These are phyloP conservation scores for Fomes fomentarius DNA, from an alignment of 1,284 basidiomycete species.

Conservation along the genomic window DNA sequence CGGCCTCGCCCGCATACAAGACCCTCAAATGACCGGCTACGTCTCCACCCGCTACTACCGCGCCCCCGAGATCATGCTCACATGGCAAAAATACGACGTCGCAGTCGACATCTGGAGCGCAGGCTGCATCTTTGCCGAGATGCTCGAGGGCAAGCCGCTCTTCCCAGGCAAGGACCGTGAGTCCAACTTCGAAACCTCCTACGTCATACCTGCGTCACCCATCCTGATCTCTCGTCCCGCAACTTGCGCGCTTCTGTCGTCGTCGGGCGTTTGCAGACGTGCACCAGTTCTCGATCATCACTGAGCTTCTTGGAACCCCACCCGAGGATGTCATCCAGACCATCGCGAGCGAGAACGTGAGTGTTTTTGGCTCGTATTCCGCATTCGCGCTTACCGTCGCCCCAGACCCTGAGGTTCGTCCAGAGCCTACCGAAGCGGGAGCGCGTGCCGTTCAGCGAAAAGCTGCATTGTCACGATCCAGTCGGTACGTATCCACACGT, in stretches of 20 bases:
- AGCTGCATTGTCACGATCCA: slow-evolving; percentile 89
- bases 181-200: slow-evolving; percentile 37
- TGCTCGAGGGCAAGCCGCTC: slow-evolving; percentile 98
- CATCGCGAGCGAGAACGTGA: slow-evolving; percentile 95
- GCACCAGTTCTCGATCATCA: slow-evolving; percentile 99
- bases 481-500: slow-evolving; percentile 55
- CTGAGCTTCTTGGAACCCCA: slow-evolving; percentile 95
- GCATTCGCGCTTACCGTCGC: neutral
- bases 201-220: slow-evolving; percentile 13
- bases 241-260: neutral
- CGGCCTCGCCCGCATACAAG: slow-evolving; percentile 94
- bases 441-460: slow-evolving; percentile 93
- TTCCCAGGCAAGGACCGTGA: slow-evolving; percentile 98
- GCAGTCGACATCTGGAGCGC: slow-evolving; percentile 99
- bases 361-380: slow-evolving; percentile 30
- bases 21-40: slow-evolving; percentile 99
- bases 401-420: neutral
- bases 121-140: slow-evolving; percentile 99
- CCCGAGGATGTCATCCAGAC: slow-evolving; percentile 99
- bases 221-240: slow-evolving; percentile 11
- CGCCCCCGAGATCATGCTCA: slow-evolving; percentile 99
- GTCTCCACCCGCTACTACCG: slow-evolving; percentile 99
- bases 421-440: slow-evolving; percentile 97
- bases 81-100: slow-evolving; percentile 99
- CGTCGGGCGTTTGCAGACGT: slow-evolving; percentile 76